Evolutionary conservation across 371 early-diverging fungal genomes (phyloP).

Genomic region (Rhizopus microsporus): DNA sequence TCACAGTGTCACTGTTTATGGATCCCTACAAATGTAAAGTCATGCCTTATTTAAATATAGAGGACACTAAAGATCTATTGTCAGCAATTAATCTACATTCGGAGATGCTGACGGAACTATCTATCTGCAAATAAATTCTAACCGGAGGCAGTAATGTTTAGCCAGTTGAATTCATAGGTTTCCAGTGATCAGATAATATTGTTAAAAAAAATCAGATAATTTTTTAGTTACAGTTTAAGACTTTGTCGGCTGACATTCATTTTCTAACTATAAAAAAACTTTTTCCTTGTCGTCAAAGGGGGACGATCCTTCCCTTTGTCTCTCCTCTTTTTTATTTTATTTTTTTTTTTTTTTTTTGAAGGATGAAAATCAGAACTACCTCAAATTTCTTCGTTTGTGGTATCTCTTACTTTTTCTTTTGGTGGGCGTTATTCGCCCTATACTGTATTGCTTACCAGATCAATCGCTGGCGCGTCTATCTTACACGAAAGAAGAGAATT

Average conservation of each 20-base stretch:
- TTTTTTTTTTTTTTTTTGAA: background rate
- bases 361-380: conserved; percentile 11
- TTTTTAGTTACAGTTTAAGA: background rate
- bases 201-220: background rate
- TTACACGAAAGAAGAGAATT: conserved; percentile 25
- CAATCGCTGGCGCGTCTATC: conserved; percentile 29
- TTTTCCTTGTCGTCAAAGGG: background rate
- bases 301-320: background rate
- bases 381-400: conserved; percentile 25
- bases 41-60: too few relatives aligned
- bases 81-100: background rate
- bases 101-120: background rate
- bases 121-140: background rate
- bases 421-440: conserved; percentile 43
- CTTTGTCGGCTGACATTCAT: background rate
- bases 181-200: background rate
- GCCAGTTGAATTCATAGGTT: background rate
- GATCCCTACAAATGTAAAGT: too few relatives aligned
- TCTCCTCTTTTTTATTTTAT: background rate
- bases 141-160: background rate
- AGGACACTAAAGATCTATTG: too few relatives aligned
- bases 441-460: conserved; percentile 45
- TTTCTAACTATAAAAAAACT: background rate
- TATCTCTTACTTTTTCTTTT: conserved; percentile 41
- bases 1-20: too few relatives aligned